Conservation (phyloP, 768 basidiomycete species). For the Lactarius sanguifluus region DNA sequence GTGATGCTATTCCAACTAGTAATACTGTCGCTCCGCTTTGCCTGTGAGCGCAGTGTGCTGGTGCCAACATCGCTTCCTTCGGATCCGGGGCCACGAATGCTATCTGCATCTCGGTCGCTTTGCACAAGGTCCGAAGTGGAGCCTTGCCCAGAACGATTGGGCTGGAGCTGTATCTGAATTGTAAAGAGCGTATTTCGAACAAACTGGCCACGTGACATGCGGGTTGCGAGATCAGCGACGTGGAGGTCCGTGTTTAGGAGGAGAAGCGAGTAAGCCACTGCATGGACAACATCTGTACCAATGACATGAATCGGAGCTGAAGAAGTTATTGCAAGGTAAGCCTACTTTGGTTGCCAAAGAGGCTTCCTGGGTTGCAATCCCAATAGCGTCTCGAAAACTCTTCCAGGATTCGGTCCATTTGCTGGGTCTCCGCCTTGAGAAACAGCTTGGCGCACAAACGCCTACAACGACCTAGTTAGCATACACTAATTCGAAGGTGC, state of each 20-base stretch:
- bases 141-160: conserved; percentile 45
- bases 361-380: conserved; percentile 78
- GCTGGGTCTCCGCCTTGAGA: conserved; percentile 95
- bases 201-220: conserved; percentile 93
- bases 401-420: conserved; percentile 94
- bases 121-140: conserved; percentile 63
- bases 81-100: conserved; percentile 53
- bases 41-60: conserved; percentile 42
- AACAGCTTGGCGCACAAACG: conserved; percentile 88
- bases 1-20: conserved; percentile 83
- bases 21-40: conserved; percentile 80
- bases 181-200: conserved; percentile 88
- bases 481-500: neutral
- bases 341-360: conserved; percentile 87
- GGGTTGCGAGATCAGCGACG: conserved; percentile 81
- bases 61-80: conserved; percentile 54
- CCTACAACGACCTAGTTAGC: conserved; percentile 41
- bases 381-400: conserved; percentile 89
- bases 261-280: conserved; percentile 88
- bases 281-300: conserved; percentile 82
- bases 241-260: conserved; percentile 97
- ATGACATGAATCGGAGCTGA: conserved; percentile 20
- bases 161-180: conserved; percentile 75
- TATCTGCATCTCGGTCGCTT: conserved; percentile 71
- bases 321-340: conserved; percentile 24